Conservation (phyloP, 2,329 filamentous ascomycete species). For the Calonectria pteridis region DNA sequence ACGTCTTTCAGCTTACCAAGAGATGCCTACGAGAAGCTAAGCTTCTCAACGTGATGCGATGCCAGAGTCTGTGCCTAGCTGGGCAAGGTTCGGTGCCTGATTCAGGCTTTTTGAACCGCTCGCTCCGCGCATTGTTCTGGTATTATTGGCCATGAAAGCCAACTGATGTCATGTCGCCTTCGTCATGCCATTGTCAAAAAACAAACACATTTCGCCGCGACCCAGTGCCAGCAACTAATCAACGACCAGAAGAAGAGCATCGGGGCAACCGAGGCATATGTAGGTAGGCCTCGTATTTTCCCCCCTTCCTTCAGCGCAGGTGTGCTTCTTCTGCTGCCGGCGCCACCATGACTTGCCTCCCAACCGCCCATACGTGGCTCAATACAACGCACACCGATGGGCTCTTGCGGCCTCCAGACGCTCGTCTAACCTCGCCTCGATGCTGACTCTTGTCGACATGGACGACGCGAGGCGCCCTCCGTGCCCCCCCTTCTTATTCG, state of each 20-base stretch:
- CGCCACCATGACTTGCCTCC: neutral
- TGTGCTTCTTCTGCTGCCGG: neutral
- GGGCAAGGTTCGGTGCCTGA: neutral
- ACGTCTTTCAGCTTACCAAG: neutral
- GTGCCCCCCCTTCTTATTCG: neutral
- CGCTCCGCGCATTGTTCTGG: neutral
- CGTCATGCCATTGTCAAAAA: constrained; percentile 6
- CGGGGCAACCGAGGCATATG: neutral
- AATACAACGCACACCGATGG: neutral
- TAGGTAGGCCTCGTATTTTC: neutral
- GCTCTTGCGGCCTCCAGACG: neutral
- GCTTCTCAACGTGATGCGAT: neutral
- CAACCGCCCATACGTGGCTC: constrained; percentile 11
- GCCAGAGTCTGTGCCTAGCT: neutral
- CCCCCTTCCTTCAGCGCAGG: neutral
- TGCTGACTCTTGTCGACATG: neutral
- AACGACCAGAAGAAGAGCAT: neutral
- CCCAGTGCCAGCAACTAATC: neutral
- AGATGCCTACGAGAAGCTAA: neutral
- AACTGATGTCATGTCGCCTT: constrained; percentile 1
- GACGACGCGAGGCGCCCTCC: neutral
- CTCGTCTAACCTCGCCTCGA: neutral
- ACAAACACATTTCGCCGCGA: neutral
- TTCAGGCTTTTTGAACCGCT: no score
- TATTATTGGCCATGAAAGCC: neutral